A percentile compares a stretch with the other conserved stretches of the same genome.
Evolutionary conservation across 2,329 filamentous ascomycete genomes (phyloP).

Genomic region (Ophiosphaerella korrae): DNA sequence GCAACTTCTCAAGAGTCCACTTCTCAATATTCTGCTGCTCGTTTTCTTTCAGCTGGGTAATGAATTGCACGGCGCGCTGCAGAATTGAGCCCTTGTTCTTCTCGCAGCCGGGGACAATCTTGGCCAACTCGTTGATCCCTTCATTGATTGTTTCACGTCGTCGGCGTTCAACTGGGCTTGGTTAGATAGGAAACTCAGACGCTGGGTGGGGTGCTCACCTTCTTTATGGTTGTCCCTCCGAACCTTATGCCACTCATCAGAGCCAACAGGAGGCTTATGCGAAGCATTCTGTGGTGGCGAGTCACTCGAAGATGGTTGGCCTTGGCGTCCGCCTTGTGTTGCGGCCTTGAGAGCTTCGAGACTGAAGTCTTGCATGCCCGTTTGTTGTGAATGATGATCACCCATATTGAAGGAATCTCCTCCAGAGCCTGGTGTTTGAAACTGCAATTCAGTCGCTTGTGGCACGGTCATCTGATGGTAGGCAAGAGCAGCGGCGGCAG

Average conservation of each 20-base stretch:
- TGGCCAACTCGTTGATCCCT: constrained; percentile 96
- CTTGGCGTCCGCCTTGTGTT: constrained; percentile 54
- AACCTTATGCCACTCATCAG: constrained; percentile 97
- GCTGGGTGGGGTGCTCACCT: constrained; percentile 61
- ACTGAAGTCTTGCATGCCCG: constrained; percentile 46
- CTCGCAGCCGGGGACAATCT: constrained; percentile 96
- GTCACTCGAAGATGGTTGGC: constrained; percentile 37
- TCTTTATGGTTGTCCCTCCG: constrained; percentile 99
- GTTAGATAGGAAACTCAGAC: constrained; percentile 10
- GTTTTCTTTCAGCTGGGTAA: constrained; percentile 91
- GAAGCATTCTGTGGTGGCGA: constrained; percentile 40
- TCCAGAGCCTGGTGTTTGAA: constrained; percentile 52
- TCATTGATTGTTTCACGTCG: constrained; percentile 98
- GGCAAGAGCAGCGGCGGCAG: constrained; percentile 62
- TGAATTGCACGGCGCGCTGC: constrained; percentile 91
- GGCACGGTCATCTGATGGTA: constrained; percentile 63
- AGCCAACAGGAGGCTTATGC: constrained; percentile 85
- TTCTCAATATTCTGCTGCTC: constrained; percentile 93
- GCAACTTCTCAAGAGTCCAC: constrained; percentile 87
- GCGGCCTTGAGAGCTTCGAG: constrained; percentile 59
- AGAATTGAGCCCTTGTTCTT: constrained; percentile 99
- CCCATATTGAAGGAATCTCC: constrained; percentile 52
- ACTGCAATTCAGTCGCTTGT: constrained; percentile 60
- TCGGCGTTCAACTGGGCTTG: constrained; percentile 79
- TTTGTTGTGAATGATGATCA: constrained; percentile 49